Evolutionary conservation across 306 rosid species (phyloP).

Genomic region (Argentina anserina): DNA sequence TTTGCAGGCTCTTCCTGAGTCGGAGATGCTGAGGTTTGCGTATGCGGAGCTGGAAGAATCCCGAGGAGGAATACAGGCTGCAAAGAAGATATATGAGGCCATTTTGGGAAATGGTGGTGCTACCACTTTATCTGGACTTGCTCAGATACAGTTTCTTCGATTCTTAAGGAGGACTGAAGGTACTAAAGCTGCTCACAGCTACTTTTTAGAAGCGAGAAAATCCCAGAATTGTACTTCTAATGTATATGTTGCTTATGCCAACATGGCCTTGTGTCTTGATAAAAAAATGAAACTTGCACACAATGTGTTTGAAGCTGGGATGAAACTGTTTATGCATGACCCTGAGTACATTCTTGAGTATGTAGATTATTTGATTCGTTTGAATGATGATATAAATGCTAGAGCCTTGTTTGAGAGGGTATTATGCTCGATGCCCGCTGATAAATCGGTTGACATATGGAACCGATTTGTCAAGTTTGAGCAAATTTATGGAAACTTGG

Average conservation of each 20-base stretch:
- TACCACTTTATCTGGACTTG: constrained; percentile 46
- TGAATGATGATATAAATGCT: constrained; percentile 84
- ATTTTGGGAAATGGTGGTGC: constrained; percentile 55
- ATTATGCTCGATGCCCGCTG: constrained; percentile 64
- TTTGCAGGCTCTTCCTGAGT: constrained; percentile 84
- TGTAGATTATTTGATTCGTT: constrained; percentile 76
- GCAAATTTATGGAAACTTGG: constrained; percentile 84
- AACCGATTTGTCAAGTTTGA: constrained; percentile 73
- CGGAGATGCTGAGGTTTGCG: constrained; percentile 80
- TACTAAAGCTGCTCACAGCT: constrained; percentile 85
- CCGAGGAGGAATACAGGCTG: constrained; percentile 87
- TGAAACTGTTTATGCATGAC: constrained; percentile 76
- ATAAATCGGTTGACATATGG: constrained; percentile 84
- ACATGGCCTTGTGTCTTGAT: constrained; percentile 78
- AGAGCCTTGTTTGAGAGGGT: constrained; percentile 87
- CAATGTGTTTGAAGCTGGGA: constrained; percentile 82
- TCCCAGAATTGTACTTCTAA: constrained; percentile 73
- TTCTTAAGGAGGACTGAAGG: constrained; percentile 88
- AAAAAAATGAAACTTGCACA: constrained; percentile 84
- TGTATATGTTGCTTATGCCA: constrained; percentile 86
- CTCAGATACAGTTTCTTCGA: constrained; percentile 90
- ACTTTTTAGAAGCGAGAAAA: constrained; percentile 84
- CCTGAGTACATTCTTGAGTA: constrained; percentile 85
- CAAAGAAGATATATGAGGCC: constrained; percentile 81
- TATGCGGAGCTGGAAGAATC: constrained; percentile 91